phyloP scores from a whole-genome alignment of 2,329 filamentous ascomycete species.

The Fusarium decemcellulare region DNA sequence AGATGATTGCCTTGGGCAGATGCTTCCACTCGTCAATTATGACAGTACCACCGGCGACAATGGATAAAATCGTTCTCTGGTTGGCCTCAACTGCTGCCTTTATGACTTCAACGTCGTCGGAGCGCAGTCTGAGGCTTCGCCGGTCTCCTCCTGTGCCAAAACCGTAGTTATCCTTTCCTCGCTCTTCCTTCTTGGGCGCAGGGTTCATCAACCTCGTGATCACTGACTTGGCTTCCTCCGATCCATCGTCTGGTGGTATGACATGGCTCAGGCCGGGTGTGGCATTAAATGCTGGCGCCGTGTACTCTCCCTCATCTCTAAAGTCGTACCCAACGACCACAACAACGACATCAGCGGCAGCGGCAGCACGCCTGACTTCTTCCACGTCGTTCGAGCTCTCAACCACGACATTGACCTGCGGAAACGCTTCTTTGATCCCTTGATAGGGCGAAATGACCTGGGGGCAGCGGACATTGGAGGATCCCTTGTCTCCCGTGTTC shows the following conservation, averaged over 20 bases:
- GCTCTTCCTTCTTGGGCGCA: neutral
- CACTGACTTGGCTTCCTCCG: neutral
- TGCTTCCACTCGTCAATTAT: slow-evolving; percentile 40
- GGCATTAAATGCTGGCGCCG: slow-evolving; percentile 22
- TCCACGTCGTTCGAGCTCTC: slow-evolving; percentile 11
- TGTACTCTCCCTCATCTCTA: slow-evolving; percentile 37
- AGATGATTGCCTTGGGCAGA: slow-evolving; percentile 16
- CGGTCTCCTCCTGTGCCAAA: slow-evolving; percentile 39
- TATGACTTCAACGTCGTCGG: slow-evolving; percentile 34
- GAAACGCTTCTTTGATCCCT: slow-evolving; percentile 22
- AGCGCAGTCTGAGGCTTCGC: slow-evolving; percentile 16
- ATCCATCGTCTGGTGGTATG: slow-evolving; percentile 8
- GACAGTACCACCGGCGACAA: slow-evolving; percentile 36
- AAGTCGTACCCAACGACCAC: slow-evolving; percentile 39
- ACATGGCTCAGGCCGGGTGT: slow-evolving; percentile 9
- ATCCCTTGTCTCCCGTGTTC: slow-evolving; percentile 38
- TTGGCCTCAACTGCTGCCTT: slow-evolving; percentile 22
- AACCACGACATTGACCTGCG: slow-evolving; percentile 3
- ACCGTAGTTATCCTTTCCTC: slow-evolving; percentile 16
- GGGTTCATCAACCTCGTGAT: slow-evolving; percentile 1
- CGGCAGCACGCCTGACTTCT: neutral
- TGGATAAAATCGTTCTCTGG: slow-evolving; percentile 17
- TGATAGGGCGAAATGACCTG: slow-evolving; percentile 21
- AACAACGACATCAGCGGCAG: slow-evolving; percentile 22
- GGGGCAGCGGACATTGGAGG: slow-evolving; percentile 30